phyloP scores from a whole-genome alignment of 1,284 basidiomycete genomes.

The Inonotus hispidus region DNA sequence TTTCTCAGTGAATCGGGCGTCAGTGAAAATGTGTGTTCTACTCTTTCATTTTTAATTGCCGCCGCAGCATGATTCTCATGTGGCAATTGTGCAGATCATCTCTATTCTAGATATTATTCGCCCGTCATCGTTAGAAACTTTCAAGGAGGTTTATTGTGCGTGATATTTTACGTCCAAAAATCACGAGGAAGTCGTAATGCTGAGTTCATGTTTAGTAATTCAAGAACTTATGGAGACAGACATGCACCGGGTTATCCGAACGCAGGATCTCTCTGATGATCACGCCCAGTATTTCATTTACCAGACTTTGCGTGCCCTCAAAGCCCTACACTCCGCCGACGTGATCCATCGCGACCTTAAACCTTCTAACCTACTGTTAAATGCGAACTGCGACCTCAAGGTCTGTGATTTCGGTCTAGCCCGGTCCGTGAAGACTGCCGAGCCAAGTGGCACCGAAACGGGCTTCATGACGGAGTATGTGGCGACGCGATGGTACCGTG shows the following conservation, averaged over 20 bases:
- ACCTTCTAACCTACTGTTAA: conserved; percentile 91
- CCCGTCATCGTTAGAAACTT: conserved; percentile 81
- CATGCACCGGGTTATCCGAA: conserved; percentile 68
- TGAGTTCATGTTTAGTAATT: conserved; percentile 43
- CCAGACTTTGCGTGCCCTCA: conserved; percentile 88
- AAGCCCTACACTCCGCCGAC: conserved; percentile 90
- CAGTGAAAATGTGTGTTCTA: conserved; percentile 78
- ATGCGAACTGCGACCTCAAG: conserved; percentile 95
- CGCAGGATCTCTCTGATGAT: conserved; percentile 79
- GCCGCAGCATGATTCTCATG: conserved; percentile 11
- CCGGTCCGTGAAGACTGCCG: conserved; percentile 78
- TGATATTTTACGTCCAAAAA: conserved; percentile 21
- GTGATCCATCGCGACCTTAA: conserved; percentile 96
- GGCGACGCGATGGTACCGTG: conserved; percentile 90
- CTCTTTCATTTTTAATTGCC: conserved; percentile 7
- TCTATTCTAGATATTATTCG: conserved; percentile 94
- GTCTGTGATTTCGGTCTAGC: conserved; percentile 93
- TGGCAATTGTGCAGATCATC: conserved; percentile 63
- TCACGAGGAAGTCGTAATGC: background rate
- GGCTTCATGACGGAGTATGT: conserved; percentile 97
- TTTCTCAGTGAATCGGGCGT: conserved; percentile 88
- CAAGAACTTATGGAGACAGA: conserved; percentile 76
- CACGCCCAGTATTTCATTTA: conserved; percentile 78
- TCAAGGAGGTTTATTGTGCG: conserved; percentile 89
- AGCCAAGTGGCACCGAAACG: conserved; percentile 78